Conservation (phyloP, 139 green algal species). For the Desmodesmus armatus region DNA sequence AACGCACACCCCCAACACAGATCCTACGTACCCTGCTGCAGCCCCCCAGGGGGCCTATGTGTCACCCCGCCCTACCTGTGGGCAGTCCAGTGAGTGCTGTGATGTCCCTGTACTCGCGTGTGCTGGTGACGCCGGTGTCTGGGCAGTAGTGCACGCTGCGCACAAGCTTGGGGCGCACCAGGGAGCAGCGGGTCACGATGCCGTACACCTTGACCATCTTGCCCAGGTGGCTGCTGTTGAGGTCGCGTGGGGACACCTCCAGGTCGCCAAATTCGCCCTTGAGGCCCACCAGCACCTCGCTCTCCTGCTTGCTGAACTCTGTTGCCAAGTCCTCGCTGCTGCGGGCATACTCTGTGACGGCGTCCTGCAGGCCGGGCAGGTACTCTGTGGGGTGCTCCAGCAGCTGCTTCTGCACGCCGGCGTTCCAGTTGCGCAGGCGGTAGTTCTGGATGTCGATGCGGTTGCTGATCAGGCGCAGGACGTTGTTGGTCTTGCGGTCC, state of each 20-base stretch:
- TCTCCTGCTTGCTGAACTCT: constrained; percentile 32
- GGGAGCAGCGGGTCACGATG: constrained; percentile 95
- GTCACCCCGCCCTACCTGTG: constrained; percentile 47
- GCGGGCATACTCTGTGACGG: constrained; percentile 76
- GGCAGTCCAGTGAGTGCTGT: constrained; percentile 80
- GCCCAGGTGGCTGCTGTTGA: constrained; percentile 82
- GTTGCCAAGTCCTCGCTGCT: constrained; percentile 4
- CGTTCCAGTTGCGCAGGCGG: constrained; percentile 86
- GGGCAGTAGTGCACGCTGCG: constrained; percentile 93
- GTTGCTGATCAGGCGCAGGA: constrained; percentile 31
- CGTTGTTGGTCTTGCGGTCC: constrained; percentile 49
- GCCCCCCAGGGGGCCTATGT: no score
- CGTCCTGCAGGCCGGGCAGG: constrained; percentile 90
- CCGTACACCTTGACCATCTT: constrained; percentile 93
- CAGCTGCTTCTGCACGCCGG: constrained; percentile 74
- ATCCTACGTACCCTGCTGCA: no score
- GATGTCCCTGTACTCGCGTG: constrained; percentile 92
- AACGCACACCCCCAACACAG: no score
- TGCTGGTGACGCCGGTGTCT: constrained; percentile 74
- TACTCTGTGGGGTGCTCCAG: constrained; percentile 80
- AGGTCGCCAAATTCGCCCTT: constrained; percentile 93
- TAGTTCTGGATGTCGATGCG: constrained; percentile 73
- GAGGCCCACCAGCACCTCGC: constrained; percentile 80
- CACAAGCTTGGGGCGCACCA: constrained; percentile 93
- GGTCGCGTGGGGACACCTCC: constrained; percentile 85